Evolutionary conservation across 1,284 basidiomycete species (phyloP).

Genomic region (Apiotrichum brassicae): DNA sequence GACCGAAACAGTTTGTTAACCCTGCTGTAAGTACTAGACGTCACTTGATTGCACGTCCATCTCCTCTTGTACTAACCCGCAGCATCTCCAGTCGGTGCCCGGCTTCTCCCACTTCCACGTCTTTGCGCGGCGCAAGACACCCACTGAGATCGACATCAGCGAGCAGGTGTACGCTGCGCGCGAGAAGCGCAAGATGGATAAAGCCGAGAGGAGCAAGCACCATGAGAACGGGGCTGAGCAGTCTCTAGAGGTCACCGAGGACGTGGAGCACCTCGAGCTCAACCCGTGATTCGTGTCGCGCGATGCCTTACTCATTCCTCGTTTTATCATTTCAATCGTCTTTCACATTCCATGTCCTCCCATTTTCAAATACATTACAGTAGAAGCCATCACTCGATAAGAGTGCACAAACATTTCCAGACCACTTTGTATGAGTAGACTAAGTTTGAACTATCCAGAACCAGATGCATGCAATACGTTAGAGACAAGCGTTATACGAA

Average conservation of each 20-base stretch:
- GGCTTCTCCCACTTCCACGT: conserved; percentile 46
- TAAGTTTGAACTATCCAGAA: too few species aligned
- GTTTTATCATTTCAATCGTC: too few species aligned
- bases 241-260: background rate
- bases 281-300: too few species aligned
- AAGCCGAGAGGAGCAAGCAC: background rate
- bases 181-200: background rate
- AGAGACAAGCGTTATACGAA: too few species aligned
- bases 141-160: conserved; percentile 37
- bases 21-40: conserved; percentile 21
- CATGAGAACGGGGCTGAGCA: background rate
- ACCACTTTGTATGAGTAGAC: too few species aligned
- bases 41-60: background rate
- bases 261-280: background rate
- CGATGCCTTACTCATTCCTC: too few species aligned
- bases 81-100: conserved; percentile 42
- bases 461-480: too few species aligned
- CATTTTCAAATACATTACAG: too few species aligned
- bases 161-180: conserved; percentile 4
- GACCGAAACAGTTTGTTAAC: conserved; percentile 23
- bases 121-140: conserved; percentile 43
- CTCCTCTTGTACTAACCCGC: conserved; percentile 21
- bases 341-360: too few species aligned
- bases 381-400: too few species aligned
- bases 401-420: too few species aligned